phyloP scores from a whole-genome alignment of 805 yeast genomes.

The Blastobotrys mokoenaii region DNA sequence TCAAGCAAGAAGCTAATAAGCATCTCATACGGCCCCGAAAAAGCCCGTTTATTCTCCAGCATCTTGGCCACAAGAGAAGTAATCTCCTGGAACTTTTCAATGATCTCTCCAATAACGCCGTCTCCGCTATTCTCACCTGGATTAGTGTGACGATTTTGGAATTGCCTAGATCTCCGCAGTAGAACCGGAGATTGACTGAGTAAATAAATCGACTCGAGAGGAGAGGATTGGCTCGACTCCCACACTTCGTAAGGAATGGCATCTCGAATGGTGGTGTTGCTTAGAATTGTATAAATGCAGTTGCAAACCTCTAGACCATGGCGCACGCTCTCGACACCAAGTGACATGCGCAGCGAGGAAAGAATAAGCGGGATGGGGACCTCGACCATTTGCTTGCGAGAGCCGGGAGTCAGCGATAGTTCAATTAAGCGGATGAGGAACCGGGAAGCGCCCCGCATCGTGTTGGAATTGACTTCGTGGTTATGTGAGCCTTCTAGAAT shows the following conservation, averaged over 20 bases:
- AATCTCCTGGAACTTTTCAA: constrained; percentile 25
- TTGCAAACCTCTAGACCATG: constrained; percentile 36
- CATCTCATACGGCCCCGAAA: constrained; percentile 36
- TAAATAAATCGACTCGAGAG: constrained; percentile 30
- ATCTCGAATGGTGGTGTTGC: constrained; percentile 24
- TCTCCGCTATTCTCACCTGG: constrained; percentile 1
- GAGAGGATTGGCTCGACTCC: constrained; percentile 27
- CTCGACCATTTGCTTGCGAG: constrained; percentile 19
- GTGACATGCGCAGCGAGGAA: constrained; percentile 27
- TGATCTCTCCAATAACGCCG: constrained; percentile 10
- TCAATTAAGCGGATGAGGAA: constrained; percentile 23
- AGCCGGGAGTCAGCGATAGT: neutral
- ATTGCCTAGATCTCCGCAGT: constrained; percentile 3
- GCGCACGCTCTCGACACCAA: constrained; percentile 31
- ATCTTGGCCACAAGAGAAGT: constrained; percentile 21
- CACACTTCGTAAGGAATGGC: constrained; percentile 25
- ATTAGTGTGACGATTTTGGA: neutral
- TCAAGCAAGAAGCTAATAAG: constrained; percentile 36
- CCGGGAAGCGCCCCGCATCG: constrained; percentile 32
- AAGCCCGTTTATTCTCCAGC: constrained; percentile 22
- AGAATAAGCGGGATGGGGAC: constrained; percentile 29
- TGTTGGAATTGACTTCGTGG: constrained; percentile 22
- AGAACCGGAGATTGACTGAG: constrained; percentile 5
- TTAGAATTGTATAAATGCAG: constrained; percentile 34
- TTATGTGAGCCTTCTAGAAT: constrained; percentile 24